phyloP scores from a whole-genome alignment of 495 filamentous ascomycete species.

The Tuber umbilicatum region DNA sequence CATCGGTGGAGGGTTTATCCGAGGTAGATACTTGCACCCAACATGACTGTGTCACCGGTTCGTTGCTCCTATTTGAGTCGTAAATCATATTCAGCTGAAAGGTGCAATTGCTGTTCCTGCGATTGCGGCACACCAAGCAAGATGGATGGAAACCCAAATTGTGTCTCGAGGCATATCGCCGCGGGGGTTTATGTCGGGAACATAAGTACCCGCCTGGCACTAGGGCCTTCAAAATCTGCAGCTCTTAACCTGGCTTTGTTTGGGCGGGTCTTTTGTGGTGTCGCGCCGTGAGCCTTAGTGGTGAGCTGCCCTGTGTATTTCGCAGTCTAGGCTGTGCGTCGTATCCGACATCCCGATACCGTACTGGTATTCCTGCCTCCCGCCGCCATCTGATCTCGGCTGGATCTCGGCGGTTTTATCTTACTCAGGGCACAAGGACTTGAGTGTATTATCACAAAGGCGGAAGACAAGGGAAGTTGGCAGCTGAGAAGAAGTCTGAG shows the following conservation, averaged over 20 bases:
- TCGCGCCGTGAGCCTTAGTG: background rate
- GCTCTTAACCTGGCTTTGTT: background rate
- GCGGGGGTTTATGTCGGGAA: background rate
- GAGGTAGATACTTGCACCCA: background rate
- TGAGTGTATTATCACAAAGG: background rate
- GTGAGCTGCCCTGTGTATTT: background rate
- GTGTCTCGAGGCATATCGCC: background rate
- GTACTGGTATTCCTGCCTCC: no score
- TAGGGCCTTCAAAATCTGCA: background rate
- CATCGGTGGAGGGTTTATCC: background rate
- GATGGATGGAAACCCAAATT: background rate
- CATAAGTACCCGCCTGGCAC: background rate
- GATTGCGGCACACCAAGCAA: background rate
- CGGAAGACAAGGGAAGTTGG: background rate
- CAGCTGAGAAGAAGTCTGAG: background rate
- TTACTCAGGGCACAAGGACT: no score
- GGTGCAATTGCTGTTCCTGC: background rate
- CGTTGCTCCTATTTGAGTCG: background rate
- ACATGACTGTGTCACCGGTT: background rate
- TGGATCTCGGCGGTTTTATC: background rate
- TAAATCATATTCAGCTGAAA: background rate
- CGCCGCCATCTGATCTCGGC: no score
- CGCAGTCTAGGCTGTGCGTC: background rate
- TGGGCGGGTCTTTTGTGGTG: background rate
- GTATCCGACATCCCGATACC: background rate